Evolutionary conservation across 192 early-diverging fungal genomes (phyloP), one percentile per base, ranked within the genome.

Genomic region (Coemansia sp.): DNA sequence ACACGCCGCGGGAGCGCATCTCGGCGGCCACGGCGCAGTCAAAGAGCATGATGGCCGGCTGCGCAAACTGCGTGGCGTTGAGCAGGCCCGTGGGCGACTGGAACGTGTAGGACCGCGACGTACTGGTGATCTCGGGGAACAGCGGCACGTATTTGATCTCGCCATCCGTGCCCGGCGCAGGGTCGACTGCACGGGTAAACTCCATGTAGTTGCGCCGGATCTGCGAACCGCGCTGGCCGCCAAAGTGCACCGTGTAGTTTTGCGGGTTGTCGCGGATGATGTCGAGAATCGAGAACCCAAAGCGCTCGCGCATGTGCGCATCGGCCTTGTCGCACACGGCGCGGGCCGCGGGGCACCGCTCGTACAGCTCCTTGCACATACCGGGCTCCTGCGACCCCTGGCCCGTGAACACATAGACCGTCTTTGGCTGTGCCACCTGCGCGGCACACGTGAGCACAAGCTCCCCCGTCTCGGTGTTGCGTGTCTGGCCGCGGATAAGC

Each of bases 361-460:
- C 82, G 67, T 95, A 98, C 38, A 95, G 81, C 29, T 90, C 91
- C 89, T 93, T 92, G 55, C 92, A 93, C 95, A 98, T 98, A 50
- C 91, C 91, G 14, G 82, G 82, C 79, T 95, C 91, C 71, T 98
- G 95, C 63, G 95, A 95, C 54, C 95, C 95, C 67, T 98, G 95
- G 29, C 95, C 95, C 38, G 95, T 98, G 61, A 98, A 98, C 28
- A 94, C 89, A 58, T 92, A 98, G 23, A 88, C 86, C 12, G 93
- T 94, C 38, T 81, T 81, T 30, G 90, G 88, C 70, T 92, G 92
- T 27, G 91, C 89, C 23, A 98, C 93, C 70, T 91, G 85, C 25
- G 94, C 94, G 25, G 84, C 86, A 51, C 93, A 91, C 42, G 82
- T 83, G 19, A 95, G 80, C 31, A 98, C 90, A 2, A 58, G 25